Conservation (phyloP, 1,284 basidiomycete genomes). For the Polyporus tsugae region DNA sequence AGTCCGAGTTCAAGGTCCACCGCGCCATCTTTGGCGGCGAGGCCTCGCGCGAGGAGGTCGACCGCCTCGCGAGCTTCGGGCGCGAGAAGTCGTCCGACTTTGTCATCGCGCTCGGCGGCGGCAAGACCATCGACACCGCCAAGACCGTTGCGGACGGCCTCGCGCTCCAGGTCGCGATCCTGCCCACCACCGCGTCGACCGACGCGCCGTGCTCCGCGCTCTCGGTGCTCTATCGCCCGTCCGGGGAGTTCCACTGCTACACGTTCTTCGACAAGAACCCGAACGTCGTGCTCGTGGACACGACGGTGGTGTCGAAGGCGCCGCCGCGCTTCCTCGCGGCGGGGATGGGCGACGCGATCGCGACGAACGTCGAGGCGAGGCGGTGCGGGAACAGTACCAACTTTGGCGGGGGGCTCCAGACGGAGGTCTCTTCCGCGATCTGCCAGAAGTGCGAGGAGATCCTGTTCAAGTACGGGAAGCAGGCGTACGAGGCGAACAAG, state of each 20-base stretch:
- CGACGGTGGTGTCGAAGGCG: slow-evolving; percentile 43
- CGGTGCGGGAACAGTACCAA: slow-evolving; percentile 41
- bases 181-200: slow-evolving; percentile 47
- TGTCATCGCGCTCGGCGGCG: slow-evolving; percentile 46
- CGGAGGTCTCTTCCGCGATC: slow-evolving; percentile 43
- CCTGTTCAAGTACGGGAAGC: slow-evolving; percentile 45
- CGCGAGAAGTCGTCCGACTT: slow-evolving; percentile 38
- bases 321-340: slow-evolving; percentile 45
- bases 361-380: slow-evolving; percentile 47
- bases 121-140: slow-evolving; percentile 46
- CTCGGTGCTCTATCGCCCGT: slow-evolving; percentile 44
- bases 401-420: slow-evolving; percentile 45
- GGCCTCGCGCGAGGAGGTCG: slow-evolving; percentile 43
- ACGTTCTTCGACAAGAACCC: slow-evolving; percentile 46
- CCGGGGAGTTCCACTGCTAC: slow-evolving; percentile 46
- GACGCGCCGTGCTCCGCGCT: slow-evolving; percentile 47
- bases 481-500: slow-evolving; percentile 46
- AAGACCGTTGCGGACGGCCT: slow-evolving; percentile 44
- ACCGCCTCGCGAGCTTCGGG: slow-evolving; percentile 37
- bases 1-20: slow-evolving; percentile 40
- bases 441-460: slow-evolving; percentile 48
- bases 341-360: slow-evolving; percentile 47
- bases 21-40: slow-evolving; percentile 43
- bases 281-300: slow-evolving; percentile 45
- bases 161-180: slow-evolving; percentile 39